These are phyloP conservation scores for Trametes coccinea DNA, from an alignment of 768 basidiomycete species.

Conservation along the genomic window DNA sequence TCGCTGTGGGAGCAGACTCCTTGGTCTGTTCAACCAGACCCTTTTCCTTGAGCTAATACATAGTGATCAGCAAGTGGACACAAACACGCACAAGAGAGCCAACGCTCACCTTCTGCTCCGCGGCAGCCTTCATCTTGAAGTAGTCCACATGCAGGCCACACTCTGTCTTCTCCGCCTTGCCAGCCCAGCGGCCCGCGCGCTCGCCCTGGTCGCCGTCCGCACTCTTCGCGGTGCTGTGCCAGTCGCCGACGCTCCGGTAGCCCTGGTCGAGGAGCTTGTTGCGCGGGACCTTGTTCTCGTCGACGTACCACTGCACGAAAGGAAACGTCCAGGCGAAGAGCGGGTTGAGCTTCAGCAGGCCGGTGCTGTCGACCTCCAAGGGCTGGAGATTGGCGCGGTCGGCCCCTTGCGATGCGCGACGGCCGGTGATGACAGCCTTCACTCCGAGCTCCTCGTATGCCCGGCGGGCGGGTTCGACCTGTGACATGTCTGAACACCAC, in stretches of 20 bases:
- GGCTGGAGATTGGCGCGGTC: slow-evolving; percentile 81
- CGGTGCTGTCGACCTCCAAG: slow-evolving; percentile 87
- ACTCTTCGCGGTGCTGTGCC: slow-evolving; percentile 89
- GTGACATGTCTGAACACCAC: not conserved
- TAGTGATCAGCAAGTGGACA: not conserved
- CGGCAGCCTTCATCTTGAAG: slow-evolving; percentile 68
- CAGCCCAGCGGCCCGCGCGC: slow-evolving; percentile 90
- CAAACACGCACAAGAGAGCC: not conserved
- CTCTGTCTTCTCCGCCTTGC: slow-evolving; percentile 82
- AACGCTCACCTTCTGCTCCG: slow-evolving; percentile 37
- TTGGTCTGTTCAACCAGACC: slow-evolving; percentile 5
- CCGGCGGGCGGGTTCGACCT: slow-evolving; percentile 92
- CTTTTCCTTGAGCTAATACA: slow-evolving; percentile 14
- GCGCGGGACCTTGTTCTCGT: slow-evolving; percentile 77
- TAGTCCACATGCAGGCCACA: slow-evolving; percentile 95
- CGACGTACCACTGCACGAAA: slow-evolving; percentile 83
- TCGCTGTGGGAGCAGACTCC: not conserved
- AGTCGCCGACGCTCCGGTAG: slow-evolving; percentile 95
- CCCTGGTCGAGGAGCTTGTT: slow-evolving; percentile 89
- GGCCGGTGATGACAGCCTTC: slow-evolving; percentile 90
- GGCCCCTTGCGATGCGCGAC: slow-evolving; percentile 91
- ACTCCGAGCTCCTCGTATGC: slow-evolving; percentile 82
- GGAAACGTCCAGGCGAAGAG: slow-evolving; percentile 86
- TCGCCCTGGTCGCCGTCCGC: slow-evolving; percentile 71
- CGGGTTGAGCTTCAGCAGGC: slow-evolving; percentile 92